phyloP scores from a whole-genome alignment of 768 basidiomycete genomes.

The Lactarius trivialis region DNA sequence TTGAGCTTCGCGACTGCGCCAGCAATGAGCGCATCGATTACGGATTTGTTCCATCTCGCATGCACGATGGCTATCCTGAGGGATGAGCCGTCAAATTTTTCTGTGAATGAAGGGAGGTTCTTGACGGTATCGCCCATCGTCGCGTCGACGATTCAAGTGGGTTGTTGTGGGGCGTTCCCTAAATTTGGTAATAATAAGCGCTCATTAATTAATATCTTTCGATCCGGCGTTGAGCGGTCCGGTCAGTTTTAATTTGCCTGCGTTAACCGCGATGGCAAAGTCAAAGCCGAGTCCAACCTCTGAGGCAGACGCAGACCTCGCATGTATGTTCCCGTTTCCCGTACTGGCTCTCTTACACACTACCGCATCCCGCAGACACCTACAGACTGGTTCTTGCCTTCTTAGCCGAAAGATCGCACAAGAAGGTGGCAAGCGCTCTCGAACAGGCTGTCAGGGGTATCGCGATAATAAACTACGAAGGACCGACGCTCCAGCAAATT shows the following conservation, averaged over 20 bases:
- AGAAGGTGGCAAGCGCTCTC: constrained; percentile 64
- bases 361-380: constrained; percentile 41
- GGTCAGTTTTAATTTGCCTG: background rate
- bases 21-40: constrained; percentile 79
- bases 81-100: constrained; percentile 67
- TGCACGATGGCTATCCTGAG: constrained; percentile 91
- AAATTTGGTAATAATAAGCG: background rate
- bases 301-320: background rate
- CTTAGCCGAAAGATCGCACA: constrained; percentile 55
- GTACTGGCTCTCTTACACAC: background rate
- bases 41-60: constrained; percentile 87
- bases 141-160: background rate
- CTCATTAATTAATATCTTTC: background rate
- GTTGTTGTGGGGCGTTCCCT: background rate
- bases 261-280: background rate
- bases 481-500: constrained; percentile 57
- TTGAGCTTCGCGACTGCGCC: constrained; percentile 78
- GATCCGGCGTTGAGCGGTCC: background rate
- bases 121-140: constrained; percentile 53
- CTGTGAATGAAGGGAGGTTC: constrained; percentile 56
- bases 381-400: constrained; percentile 76
- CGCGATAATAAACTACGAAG: constrained; percentile 47
- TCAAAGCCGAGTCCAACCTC: background rate
- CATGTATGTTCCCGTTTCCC: background rate
- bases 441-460: constrained; percentile 65